These are phyloP conservation scores for Phlyctochytrium planicorne DNA, from an alignment of 192 early-diverging fungal species.

Conservation along the genomic window DNA sequence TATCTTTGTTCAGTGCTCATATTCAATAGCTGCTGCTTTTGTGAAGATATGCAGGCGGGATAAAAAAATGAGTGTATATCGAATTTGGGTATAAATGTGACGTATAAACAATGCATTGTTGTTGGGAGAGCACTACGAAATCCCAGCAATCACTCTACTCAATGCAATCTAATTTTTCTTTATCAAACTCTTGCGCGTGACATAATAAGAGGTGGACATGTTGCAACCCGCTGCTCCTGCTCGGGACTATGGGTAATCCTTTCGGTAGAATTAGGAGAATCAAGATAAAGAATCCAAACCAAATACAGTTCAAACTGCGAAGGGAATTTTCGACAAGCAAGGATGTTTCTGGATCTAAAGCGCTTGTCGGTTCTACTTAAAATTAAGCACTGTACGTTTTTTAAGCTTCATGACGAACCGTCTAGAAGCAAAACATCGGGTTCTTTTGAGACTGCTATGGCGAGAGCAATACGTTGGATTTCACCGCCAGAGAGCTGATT, in stretches of 20 bases:
- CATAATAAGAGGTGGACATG: background rate
- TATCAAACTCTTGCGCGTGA: background rate
- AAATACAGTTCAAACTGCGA: constrained; percentile 59
- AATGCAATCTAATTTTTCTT: background rate
- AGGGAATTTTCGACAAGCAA: constrained; percentile 73
- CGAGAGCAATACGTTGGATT: constrained; percentile 76
- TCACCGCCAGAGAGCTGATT: constrained; percentile 81
- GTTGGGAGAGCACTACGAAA: background rate
- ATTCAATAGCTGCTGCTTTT: too few relatives aligned
- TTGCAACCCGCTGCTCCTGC: constrained; percentile 25
- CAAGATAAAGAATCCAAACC: too few relatives aligned
- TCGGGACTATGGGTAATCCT: constrained; percentile 73
- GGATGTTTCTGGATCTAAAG: constrained; percentile 72
- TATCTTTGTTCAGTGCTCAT: too few relatives aligned
- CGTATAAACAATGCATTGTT: constrained; percentile 2
- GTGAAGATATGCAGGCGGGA: too few relatives aligned
- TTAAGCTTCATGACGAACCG: constrained; percentile 33
- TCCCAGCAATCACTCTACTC: background rate
- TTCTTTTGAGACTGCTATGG: constrained; percentile 73
- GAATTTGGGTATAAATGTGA: background rate
- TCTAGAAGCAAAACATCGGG: constrained; percentile 79
- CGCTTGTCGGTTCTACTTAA: constrained; percentile 75
- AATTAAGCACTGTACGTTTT: background rate
- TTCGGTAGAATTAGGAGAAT: too few relatives aligned
- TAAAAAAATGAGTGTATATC: too few relatives aligned